Evolutionary conservation across 768 basidiomycete genomes (phyloP).

Genomic region (Rhizopogon salebrosus): DNA sequence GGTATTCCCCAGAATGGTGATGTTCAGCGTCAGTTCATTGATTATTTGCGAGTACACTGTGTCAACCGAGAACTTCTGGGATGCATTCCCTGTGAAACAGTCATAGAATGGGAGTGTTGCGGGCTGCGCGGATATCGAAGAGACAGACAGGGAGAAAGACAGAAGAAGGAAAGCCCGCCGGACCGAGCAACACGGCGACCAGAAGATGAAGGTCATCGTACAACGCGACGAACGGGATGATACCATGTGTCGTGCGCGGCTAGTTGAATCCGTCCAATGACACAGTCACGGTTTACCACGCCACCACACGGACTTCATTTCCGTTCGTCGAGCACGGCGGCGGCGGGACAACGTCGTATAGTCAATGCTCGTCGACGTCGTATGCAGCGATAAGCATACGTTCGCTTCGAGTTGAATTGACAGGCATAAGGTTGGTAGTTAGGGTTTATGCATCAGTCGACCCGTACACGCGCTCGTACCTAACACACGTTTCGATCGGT

Average conservation of each 20-base stretch:
- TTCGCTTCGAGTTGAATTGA: neutral
- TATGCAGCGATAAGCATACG: neutral
- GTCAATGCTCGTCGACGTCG: neutral
- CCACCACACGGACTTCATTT: conserved; percentile 12
- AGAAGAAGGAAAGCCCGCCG: conserved; percentile 4
- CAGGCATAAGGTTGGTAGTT: too few species aligned
- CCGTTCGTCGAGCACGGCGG: neutral
- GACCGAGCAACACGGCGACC: conserved; percentile 6
- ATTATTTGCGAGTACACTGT: conserved; percentile 72
- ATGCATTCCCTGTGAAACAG: conserved; percentile 54
- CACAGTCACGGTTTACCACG: conserved; percentile 16
- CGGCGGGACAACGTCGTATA: neutral
- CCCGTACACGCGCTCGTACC: neutral
- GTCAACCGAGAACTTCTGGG: conserved; percentile 59
- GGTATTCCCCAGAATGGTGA: conserved; percentile 67
- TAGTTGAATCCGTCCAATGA: conserved; percentile 6
- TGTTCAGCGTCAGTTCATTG: conserved; percentile 48
- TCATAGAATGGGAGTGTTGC: conserved; percentile 60
- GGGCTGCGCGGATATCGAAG: conserved; percentile 44
- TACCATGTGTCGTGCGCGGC: conserved; percentile 4
- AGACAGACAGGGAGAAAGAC: conserved; percentile 12
- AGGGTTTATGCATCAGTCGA: neutral
- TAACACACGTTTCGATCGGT: neutral
- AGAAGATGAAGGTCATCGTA: conserved; percentile 18
- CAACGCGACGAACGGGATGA: conserved; percentile 10